phyloP scores from a whole-genome alignment of 2,329 filamentous ascomycete genomes.

The Calonectria pseudoreteaudii region DNA sequence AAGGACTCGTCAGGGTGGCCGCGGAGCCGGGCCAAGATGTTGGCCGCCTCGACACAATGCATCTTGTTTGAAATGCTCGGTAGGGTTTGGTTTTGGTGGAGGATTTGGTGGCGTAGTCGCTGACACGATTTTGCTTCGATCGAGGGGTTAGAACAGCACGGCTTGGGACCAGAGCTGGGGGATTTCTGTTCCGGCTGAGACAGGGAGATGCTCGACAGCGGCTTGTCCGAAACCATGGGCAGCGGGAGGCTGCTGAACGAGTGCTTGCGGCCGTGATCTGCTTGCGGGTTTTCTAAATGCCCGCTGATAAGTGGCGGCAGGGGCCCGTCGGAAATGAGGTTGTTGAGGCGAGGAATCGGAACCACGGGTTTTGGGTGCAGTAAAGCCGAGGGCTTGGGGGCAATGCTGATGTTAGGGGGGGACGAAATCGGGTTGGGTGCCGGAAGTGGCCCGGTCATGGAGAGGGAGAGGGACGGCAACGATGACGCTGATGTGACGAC shows the following conservation, averaged over 20 bases:
- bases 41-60: constrained; percentile 43
- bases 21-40: constrained; percentile 54
- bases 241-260: not conserved
- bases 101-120: not conserved
- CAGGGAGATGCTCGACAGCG: not conserved
- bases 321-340: not conserved
- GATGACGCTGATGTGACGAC: constrained; percentile 5
- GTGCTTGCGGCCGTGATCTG: not conserved
- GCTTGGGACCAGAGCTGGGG: not conserved
- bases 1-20: constrained; percentile 44
- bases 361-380: constrained; percentile 5
- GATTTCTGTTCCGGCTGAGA: not conserved
- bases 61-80: constrained; percentile 33
- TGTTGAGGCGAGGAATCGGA: constrained; percentile 14
- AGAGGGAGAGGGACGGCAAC: constrained; percentile 2
- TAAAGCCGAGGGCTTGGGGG: not conserved
- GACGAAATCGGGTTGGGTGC: constrained; percentile 3
- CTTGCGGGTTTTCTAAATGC: not conserved
- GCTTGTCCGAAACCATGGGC: constrained; percentile 10
- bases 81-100: not conserved
- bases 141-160: not conserved
- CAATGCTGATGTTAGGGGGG: not conserved
- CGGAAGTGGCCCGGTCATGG: constrained; percentile 3
- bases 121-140: not conserved
- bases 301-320: constrained; percentile 1